Evolutionary conservation across 768 basidiomycete species (phyloP), one percentile per base, ranked within the genome.

Genomic region (Suillus decipiens): DNA sequence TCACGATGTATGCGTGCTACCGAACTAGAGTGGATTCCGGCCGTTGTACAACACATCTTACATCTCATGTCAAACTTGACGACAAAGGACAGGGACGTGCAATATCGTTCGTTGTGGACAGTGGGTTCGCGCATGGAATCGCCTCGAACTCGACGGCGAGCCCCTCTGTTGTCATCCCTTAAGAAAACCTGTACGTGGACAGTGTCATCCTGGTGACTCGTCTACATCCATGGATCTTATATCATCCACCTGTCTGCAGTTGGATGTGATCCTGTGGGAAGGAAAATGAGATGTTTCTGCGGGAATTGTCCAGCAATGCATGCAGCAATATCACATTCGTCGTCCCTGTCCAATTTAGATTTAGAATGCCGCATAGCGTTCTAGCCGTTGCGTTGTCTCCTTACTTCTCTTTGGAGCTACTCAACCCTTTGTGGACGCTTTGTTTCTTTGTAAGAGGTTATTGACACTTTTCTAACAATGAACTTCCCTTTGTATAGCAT

Each of bases 381-480:
- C 15, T 17, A 28, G 45, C 24, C 5, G 47, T 19, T 43, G 33
- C 1, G 22, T 55, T 22, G 47, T n/a, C 15, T 19, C 28, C 28
- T 11, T 24, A 17, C 19, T 31, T 42, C 41, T 19, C 5, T 36
- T 47, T 48, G 43, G 31, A 55, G 19, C 31, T 37, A 65, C 43
- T 54, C 50, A 12, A 6, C 10, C 11, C n/a, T 47, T 62, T 24
- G 17, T 22, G 33, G 60, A 6, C 33, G 48, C 33, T 41, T 58
- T 50, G 66, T 65, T 54, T 48, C 64, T 66, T 42, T 22, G 11
- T 45, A 45, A 43, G 19, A 19, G 9, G 42, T 43, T n/a, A 43
- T 19, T 42, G 0, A 42, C 39, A 17, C 42, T 45, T n/a, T 19
- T 47, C 1, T 22, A n/a, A 22, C 42, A 11, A 24, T 14, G 45